Percentiles rank a stretch among this genome's conserved stretches.
Evolutionary conservation across 177 flowering plant genomes (phyloP).

Genomic region (Vitis hybrid): DNA sequence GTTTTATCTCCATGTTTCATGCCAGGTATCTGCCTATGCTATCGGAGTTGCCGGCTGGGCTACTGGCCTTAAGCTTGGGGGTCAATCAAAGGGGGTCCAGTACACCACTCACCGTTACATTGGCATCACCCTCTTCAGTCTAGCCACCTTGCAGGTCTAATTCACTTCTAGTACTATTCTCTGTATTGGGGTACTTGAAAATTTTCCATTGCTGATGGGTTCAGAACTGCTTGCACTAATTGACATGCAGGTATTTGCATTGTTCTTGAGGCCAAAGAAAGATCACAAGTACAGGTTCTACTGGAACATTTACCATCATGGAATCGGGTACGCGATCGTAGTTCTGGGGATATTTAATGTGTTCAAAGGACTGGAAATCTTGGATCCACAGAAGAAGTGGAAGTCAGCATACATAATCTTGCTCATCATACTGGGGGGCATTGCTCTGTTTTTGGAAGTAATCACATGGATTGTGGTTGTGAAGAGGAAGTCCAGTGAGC

Average conservation of each 20-base stretch:
- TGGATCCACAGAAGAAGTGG: constrained; percentile 13
- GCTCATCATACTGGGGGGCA: not conserved
- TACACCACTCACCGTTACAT: constrained; percentile 12
- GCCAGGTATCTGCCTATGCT: constrained; percentile 10
- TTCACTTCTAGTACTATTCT: too few species aligned
- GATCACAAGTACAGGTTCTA: constrained; percentile 16
- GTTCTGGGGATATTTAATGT: constrained; percentile 10
- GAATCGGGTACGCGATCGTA: constrained; percentile 10
- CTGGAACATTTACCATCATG: constrained; percentile 19
- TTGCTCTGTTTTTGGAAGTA: constrained; percentile 1
- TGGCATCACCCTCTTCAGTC: constrained; percentile 19
- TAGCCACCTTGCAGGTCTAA: constrained; percentile 22
- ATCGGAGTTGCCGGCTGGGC: constrained; percentile 17
- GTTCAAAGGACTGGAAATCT: constrained; percentile 10
- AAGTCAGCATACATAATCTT: constrained; percentile 7
- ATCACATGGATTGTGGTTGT: not conserved
- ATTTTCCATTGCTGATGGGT: too few species aligned
- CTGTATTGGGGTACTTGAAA: too few species aligned
- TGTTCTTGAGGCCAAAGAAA: constrained; percentile 16
- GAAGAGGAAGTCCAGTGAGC: not conserved
- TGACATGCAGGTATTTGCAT: constrained; percentile 5
- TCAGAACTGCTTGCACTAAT: too few species aligned
- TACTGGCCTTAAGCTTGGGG: constrained; percentile 22
- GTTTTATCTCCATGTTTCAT: constrained; percentile 22
- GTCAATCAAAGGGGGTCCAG: constrained; percentile 4